These are phyloP conservation scores for Ophiostoma angusticollis DNA, from an alignment of 2,329 filamentous ascomycete genomes.

Conservation along the genomic window DNA sequence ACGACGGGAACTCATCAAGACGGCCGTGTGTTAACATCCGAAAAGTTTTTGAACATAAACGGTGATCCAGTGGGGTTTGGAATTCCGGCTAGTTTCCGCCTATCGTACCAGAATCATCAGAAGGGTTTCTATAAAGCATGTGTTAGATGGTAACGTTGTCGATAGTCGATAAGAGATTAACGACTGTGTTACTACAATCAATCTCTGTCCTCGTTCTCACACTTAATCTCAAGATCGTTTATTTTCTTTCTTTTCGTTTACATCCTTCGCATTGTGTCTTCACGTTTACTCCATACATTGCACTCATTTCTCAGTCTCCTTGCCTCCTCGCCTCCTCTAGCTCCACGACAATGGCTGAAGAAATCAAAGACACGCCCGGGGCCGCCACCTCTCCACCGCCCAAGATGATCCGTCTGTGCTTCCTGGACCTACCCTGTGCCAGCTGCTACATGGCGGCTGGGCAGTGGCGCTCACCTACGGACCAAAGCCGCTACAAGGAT, in stretches of 20 bases:
- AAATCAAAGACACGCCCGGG: not conserved
- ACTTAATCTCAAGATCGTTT: too few species aligned
- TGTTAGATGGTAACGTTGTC: not conserved
- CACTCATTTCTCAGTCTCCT: too few species aligned
- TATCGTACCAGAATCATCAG: too few species aligned
- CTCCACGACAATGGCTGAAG: not conserved
- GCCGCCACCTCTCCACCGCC: not conserved
- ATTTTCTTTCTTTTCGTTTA: not conserved
- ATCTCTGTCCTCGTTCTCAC: not conserved
- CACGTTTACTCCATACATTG: not conserved
- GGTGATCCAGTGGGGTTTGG: not conserved
- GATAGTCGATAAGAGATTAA: conserved; percentile 1
- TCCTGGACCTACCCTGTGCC: conserved; percentile 1
- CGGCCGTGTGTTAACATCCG: not conserved
- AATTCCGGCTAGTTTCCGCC: conserved; percentile 1
- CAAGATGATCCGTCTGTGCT: conserved; percentile 3
- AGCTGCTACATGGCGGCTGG: conserved; percentile 4
- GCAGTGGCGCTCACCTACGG: conserved; percentile 8
- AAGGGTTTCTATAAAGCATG: too few species aligned
- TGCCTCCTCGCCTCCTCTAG: too few species aligned
- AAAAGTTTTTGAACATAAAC: not conserved
- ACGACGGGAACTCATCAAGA: too few species aligned
- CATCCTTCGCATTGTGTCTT: not conserved
- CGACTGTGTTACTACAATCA: not conserved
- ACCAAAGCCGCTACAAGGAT: conserved; percentile 1